Percentiles rank a stretch among this genome's conserved stretches.
Evolutionary conservation across 805 yeast genomes (phyloP).

Genomic region (Clavispora fructus): DNA sequence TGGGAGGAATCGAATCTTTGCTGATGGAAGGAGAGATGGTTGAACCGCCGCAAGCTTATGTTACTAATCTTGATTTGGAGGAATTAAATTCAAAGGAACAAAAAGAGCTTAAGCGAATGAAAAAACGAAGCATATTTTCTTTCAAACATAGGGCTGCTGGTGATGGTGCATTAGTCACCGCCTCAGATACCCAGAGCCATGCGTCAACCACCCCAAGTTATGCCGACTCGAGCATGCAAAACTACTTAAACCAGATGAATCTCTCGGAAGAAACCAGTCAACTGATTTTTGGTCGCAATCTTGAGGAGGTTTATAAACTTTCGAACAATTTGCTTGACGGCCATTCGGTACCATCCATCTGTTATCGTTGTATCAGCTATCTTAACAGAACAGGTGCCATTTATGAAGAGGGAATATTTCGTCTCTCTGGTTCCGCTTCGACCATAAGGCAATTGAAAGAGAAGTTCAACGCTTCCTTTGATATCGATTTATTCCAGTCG

Average conservation of each 20-base stretch:
- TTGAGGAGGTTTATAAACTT: constrained; percentile 46
- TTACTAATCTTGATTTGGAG: neutral
- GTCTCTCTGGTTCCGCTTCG: constrained; percentile 84
- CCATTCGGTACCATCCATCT: constrained; percentile 63
- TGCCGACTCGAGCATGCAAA: constrained; percentile 12
- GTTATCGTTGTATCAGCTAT: constrained; percentile 68
- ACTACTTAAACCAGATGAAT: constrained; percentile 31
- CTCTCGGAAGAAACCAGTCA: constrained; percentile 31
- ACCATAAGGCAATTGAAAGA: constrained; percentile 66
- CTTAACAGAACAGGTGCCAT: constrained; percentile 62
- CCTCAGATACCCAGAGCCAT: neutral
- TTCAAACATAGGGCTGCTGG: constrained; percentile 32
- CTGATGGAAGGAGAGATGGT: neutral
- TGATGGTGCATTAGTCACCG: neutral
- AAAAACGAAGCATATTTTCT: constrained; percentile 58
- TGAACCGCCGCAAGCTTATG: neutral
- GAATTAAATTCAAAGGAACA: constrained; percentile 24
- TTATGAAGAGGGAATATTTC: constrained; percentile 86
- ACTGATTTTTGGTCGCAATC: constrained; percentile 59
- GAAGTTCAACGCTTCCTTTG: constrained; percentile 60
- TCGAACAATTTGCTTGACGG: constrained; percentile 46
- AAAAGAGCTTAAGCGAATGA: constrained; percentile 29
- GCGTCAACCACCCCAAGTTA: neutral
- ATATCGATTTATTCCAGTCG: constrained; percentile 56
- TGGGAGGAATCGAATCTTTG: neutral